A percentile compares a stretch with the other conserved stretches of the same genome.
Evolutionary conservation across 345 rosid species (phyloP).

Genomic region (Sisymbrium irio): DNA sequence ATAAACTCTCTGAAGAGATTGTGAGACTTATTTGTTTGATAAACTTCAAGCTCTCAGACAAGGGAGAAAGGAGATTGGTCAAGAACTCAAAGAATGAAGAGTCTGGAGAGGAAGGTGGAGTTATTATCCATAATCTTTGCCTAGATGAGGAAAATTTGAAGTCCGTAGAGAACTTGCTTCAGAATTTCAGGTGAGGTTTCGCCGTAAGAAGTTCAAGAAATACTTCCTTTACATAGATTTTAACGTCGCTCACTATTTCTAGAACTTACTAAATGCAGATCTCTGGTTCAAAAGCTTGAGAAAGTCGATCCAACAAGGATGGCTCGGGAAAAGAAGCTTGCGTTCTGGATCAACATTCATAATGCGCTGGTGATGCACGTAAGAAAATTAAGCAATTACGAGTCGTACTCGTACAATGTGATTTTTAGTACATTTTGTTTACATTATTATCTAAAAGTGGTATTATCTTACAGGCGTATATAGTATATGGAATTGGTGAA

Average conservation of each 20-base stretch:
- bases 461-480: slow-evolving; percentile 53
- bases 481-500: slow-evolving; percentile 51
- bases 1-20: slow-evolving; percentile 62
- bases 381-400: slow-evolving; percentile 17
- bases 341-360: slow-evolving; percentile 79
- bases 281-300: slow-evolving; percentile 61
- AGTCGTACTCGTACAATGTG: neutral
- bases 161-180: slow-evolving; percentile 51
- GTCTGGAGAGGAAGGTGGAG: slow-evolving; percentile 36
- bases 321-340: slow-evolving; percentile 74
- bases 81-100: slow-evolving; percentile 40
- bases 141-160: slow-evolving; percentile 50
- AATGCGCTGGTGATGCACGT: slow-evolving; percentile 83
- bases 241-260: neutral
- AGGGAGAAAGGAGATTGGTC: slow-evolving; percentile 27
- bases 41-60: slow-evolving; percentile 53
- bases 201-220: neutral
- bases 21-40: slow-evolving; percentile 65
- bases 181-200: slow-evolving; percentile 54
- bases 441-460: neutral
- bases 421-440: neutral
- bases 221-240: neutral
- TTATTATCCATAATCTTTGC: slow-evolving; percentile 47
- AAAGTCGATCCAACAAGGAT: slow-evolving; percentile 53
- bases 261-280: slow-evolving; percentile 39